Percentiles rank a stretch among this genome's conserved stretches.
Conservation (phyloP, 306 rosid species). For the Arachis stenosperma region DNA sequence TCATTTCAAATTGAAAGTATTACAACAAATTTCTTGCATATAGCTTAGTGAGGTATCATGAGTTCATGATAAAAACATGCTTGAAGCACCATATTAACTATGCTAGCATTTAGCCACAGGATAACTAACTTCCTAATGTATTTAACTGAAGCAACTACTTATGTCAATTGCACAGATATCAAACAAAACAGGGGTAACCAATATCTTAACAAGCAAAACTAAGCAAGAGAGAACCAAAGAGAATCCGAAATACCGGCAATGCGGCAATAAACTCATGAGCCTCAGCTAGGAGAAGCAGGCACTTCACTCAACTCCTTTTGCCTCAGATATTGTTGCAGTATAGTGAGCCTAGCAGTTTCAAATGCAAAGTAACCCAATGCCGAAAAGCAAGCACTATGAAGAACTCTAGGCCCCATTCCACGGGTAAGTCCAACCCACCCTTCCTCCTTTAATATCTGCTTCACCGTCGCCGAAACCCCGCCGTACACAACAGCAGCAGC, state of each 20-base stretch:
- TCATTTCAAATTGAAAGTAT: background rate
- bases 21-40: background rate
- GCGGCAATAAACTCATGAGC: background rate
- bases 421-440: slow-evolving; percentile 81
- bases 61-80: background rate
- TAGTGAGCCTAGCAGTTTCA: slow-evolving; percentile 82
- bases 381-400: slow-evolving; percentile 90
- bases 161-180: background rate
- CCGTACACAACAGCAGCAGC: slow-evolving; percentile 57
- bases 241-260: slow-evolving; percentile 6
- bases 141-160: background rate
- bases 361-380: slow-evolving; percentile 93
- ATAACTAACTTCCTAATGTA: background rate
- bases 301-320: slow-evolving; percentile 50
- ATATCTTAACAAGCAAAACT: background rate
- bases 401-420: slow-evolving; percentile 93
- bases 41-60: background rate
- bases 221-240: background rate
- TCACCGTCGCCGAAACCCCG: slow-evolving; percentile 66
- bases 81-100: background rate
- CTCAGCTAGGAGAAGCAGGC: slow-evolving; percentile 49
- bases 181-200: slow-evolving; percentile 7
- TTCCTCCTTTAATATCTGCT: slow-evolving; percentile 74
- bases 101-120: background rate
- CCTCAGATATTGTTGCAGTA: slow-evolving; percentile 62